Percentiles rank a stretch among this genome's conserved stretches.
phyloP scores from a whole-genome alignment of 495 filamentous ascomycete genomes.

The Cercophora scortea region DNA sequence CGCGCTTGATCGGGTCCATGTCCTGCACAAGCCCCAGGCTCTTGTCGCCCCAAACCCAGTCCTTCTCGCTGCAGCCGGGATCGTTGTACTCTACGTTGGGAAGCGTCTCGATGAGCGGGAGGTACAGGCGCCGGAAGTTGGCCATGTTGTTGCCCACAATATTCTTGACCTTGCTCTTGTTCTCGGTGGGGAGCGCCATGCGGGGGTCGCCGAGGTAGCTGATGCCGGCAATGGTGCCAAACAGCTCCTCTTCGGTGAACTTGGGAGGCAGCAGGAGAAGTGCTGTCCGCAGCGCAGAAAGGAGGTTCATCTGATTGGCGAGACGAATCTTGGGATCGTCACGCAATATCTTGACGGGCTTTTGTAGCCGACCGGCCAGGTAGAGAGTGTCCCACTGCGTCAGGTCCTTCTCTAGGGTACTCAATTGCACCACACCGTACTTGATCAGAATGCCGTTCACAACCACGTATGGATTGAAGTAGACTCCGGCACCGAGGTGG shows the following conservation, averaged over 20 bases:
- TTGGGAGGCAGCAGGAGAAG: slow-evolving; percentile 72
- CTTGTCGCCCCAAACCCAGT: slow-evolving; percentile 58
- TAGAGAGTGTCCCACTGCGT: slow-evolving; percentile 88
- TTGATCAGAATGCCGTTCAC: slow-evolving; percentile 97
- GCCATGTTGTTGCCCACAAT: slow-evolving; percentile 86
- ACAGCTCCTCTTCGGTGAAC: slow-evolving; percentile 85
- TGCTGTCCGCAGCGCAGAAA: slow-evolving; percentile 84
- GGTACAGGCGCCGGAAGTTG: slow-evolving; percentile 85
- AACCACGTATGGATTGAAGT: slow-evolving; percentile 93
- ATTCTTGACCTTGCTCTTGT: slow-evolving; percentile 86
- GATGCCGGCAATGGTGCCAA: slow-evolving; percentile 80
- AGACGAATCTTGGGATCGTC: slow-evolving; percentile 87
- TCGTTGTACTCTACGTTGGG: slow-evolving; percentile 83
- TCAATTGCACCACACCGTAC: slow-evolving; percentile 90
- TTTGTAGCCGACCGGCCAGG: slow-evolving; percentile 87
- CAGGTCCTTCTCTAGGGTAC: slow-evolving; percentile 79
- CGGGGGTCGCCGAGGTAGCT: slow-evolving; percentile 92
- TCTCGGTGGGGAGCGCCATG: slow-evolving; percentile 81
- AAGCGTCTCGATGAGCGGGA: slow-evolving; percentile 77
- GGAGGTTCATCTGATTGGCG: slow-evolving; percentile 89
- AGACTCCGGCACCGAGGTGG: slow-evolving; percentile 82
- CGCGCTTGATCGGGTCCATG: slow-evolving; percentile 81
- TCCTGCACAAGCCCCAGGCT: slow-evolving; percentile 63
- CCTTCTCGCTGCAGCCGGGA: slow-evolving; percentile 45
- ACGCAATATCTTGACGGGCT: slow-evolving; percentile 93